Evolutionary conservation across 495 filamentous ascomycete genomes (phyloP), one percentile per base, ranked within the genome.

Genomic region (Halenospora varia): DNA sequence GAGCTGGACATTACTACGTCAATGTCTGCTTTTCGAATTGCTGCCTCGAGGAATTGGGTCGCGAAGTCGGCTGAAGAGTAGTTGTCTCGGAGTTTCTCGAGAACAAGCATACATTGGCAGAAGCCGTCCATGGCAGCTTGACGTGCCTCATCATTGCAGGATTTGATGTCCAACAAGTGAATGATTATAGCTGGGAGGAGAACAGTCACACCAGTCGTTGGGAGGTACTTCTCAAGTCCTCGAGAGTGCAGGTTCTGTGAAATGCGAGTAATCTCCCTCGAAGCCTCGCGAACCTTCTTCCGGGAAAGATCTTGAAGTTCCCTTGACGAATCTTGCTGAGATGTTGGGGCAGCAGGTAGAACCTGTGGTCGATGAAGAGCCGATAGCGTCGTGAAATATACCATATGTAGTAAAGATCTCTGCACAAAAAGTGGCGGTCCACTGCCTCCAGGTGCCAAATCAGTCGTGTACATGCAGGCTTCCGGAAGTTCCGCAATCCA

Each of bases 111-210:
- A 74, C 90, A 94, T 66, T 90, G 81, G 66, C 82, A 85, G 73
- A 95, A 96, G 49, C 89, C 88, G 49, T 85, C 81, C 48, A 88
- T 75, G 55, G 86, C 88, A 29, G 82, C 73, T 57, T 84, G 80
- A 20, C 88, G 79, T 15, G 87, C 82, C 47, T 80, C 82, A 17
- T 81, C 80, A 56, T 89, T 81, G 44, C 79, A 85, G 40, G 85
- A 87, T 65, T 92, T 95, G 77, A 94, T 92, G 65, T 95, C 89
- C 2, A 96, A 81, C 18, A 96, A 77, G 65, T 96, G 90, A 53
- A 95, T 92, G 60, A 96, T 95, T 69, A 95, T 89, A 11, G 91
- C 90, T 2, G 91, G 91, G 3, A 96, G 82, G 10, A 96, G 82
- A 10, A 95, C 90, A 0, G 91, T 96, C 19, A 96, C 89, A 41